phyloP scores from a whole-genome alignment of 257 asterid genomes.

The Petrea volubilis region DNA sequence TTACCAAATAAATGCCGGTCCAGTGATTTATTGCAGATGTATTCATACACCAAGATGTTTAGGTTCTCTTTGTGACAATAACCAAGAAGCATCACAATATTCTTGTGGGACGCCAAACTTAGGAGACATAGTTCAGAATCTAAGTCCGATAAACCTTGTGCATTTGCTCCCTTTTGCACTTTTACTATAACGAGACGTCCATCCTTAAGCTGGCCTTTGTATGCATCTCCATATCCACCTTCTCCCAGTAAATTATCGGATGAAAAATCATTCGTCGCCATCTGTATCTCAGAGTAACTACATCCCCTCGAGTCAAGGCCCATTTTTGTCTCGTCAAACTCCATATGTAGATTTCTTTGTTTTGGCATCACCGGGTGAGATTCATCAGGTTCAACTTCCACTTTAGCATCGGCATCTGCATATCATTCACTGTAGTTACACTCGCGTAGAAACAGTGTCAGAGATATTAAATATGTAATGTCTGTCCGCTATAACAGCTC shows the following conservation, averaged over 20 bases:
- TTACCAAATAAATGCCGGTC: slow-evolving; percentile 80
- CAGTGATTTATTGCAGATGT: slow-evolving; percentile 59
- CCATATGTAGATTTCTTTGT: slow-evolving; percentile 27
- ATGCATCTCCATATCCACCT: slow-evolving; percentile 61
- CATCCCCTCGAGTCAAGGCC: slow-evolving; percentile 47
- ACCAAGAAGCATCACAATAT: slow-evolving; percentile 69
- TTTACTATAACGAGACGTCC: slow-evolving; percentile 61
- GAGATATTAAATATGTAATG: too few species aligned
- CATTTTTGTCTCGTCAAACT: slow-evolving; percentile 36
- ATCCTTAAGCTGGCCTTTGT: slow-evolving; percentile 58
- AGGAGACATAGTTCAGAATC: slow-evolving; percentile 47
- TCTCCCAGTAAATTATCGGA: slow-evolving; percentile 64
- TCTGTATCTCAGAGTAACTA: slow-evolving; percentile 53
- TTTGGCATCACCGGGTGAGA: slow-evolving; percentile 25
- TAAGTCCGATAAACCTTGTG: slow-evolving; percentile 45
- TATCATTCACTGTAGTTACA: background rate
- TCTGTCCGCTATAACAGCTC: too few species aligned
- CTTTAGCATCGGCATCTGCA: slow-evolving; percentile 35
- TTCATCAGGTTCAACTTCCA: slow-evolving; percentile 26
- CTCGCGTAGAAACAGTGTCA: background rate
- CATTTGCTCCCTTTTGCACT: slow-evolving; percentile 57
- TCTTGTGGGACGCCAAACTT: slow-evolving; percentile 58
- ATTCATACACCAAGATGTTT: slow-evolving; percentile 61
- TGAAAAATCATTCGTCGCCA: slow-evolving; percentile 61
- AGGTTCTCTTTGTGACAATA: slow-evolving; percentile 52